phyloP scores from a whole-genome alignment of 768 basidiomycete genomes.

The Pluteus cervinus region DNA sequence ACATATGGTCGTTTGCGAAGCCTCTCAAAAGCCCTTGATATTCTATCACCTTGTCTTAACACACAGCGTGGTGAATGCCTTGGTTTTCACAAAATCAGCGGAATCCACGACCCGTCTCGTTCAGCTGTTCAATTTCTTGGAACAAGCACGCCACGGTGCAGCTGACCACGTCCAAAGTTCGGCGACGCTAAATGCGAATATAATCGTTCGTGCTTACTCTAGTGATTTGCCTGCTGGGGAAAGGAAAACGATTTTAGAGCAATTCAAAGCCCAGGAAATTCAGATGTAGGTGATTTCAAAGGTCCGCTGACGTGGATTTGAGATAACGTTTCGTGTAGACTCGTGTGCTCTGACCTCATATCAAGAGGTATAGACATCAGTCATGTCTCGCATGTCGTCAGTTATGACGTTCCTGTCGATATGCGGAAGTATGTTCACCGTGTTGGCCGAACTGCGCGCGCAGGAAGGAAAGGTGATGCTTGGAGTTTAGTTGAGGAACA shows the following conservation, averaged over 20 bases:
- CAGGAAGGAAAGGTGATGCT: constrained; percentile 81
- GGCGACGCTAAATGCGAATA: constrained; percentile 13
- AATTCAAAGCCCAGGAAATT: constrained; percentile 76
- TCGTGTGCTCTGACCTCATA: constrained; percentile 95
- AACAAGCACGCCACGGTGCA: constrained; percentile 40
- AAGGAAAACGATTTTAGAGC: constrained; percentile 69
- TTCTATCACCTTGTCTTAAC: constrained; percentile 81
- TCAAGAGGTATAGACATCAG: constrained; percentile 95
- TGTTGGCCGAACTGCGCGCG: constrained; percentile 92
- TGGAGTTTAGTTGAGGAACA: constrained; percentile 97
- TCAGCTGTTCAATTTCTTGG: constrained; percentile 75
- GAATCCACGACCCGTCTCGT: constrained; percentile 85
- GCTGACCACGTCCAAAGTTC: too few relatives aligned
- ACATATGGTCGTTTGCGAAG: constrained; percentile 75
- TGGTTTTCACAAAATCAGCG: constrained; percentile 96
- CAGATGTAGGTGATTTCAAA: constrained; percentile 80
- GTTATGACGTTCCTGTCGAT: constrained; percentile 95
- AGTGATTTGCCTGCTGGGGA: constrained; percentile 75
- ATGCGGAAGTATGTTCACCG: constrained; percentile 98
- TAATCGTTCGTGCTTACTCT: constrained; percentile 71
- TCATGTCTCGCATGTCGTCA: constrained; percentile 88
- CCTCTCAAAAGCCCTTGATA: constrained; percentile 80
- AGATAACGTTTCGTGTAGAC: too few relatives aligned
- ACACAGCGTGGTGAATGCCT: constrained; percentile 54
- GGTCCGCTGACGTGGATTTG: too few relatives aligned